Conservation (phyloP, 306 rosid genomes). For the Malus orientalis region DNA sequence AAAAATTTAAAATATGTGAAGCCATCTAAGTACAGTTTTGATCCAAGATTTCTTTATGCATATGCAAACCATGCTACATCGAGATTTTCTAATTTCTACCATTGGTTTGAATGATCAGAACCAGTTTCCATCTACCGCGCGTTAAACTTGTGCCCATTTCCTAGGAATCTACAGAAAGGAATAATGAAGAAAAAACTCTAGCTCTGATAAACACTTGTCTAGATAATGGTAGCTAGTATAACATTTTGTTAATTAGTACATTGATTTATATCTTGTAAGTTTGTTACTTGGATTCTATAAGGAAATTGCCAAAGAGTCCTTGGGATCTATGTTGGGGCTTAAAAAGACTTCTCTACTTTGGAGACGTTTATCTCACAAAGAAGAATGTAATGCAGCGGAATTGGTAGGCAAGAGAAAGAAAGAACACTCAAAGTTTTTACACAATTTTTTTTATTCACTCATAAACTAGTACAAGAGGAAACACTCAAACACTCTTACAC, state of each 20-base stretch:
- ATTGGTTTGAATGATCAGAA: constrained; percentile 21
- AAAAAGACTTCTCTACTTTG: too few species aligned
- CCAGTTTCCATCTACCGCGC: constrained; percentile 10
- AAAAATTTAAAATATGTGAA: neutral
- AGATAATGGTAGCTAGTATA: constrained; percentile 4
- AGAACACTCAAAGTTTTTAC: too few species aligned
- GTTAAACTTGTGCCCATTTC: constrained; percentile 20
- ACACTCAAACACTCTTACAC: too few species aligned
- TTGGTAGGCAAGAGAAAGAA: too few species aligned
- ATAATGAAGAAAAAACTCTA: constrained; percentile 16
- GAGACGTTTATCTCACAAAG: too few species aligned
- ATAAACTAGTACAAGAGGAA: too few species aligned
- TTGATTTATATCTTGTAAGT: neutral
- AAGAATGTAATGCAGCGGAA: too few species aligned
- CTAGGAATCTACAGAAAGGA: neutral
- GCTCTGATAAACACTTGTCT: constrained; percentile 8
- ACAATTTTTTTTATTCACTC: too few species aligned
- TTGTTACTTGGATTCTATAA: neutral
- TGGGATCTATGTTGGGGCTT: neutral
- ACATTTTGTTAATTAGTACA: neutral
- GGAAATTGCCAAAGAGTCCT: constrained; percentile 7
- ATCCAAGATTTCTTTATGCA: constrained; percentile 4
- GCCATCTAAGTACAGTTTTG: neutral
- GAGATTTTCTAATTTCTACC: constrained; percentile 29
- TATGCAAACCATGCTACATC: constrained; percentile 6